Conservation (phyloP, 352 stramenopile species). For the Phytophthora brassicae region DNA sequence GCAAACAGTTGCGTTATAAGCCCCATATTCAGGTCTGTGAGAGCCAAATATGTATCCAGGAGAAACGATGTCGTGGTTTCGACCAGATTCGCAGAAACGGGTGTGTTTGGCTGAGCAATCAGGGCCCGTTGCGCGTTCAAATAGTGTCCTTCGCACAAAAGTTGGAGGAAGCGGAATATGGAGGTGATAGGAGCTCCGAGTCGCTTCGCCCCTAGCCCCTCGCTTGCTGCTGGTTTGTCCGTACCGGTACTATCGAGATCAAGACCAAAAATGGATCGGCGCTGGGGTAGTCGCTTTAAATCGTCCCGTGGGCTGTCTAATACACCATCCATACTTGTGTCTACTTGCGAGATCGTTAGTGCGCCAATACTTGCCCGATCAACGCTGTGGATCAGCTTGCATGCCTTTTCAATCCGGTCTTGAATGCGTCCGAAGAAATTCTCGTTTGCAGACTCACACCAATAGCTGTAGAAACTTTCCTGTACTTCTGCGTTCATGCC, state of each 20-base stretch:
- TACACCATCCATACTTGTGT: background rate
- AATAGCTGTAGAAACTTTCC: constrained; percentile 63
- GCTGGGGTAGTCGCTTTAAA: constrained; percentile 11
- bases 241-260: constrained; percentile 5
- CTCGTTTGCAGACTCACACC: constrained; percentile 33
- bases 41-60: constrained; percentile 55
- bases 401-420: constrained; percentile 49
- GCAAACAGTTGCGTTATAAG: constrained; percentile 75
- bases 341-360: background rate
- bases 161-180: constrained; percentile 73
- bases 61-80: constrained; percentile 69
- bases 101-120: constrained; percentile 41
- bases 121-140: constrained; percentile 61
- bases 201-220: constrained; percentile 21
- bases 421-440: constrained; percentile 57
- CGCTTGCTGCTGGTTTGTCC: background rate
- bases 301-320: constrained; percentile 8
- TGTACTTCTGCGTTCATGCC: constrained; percentile 81
- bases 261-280: constrained; percentile 25
- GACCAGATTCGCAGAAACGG: constrained; percentile 51
- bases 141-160: constrained; percentile 76
- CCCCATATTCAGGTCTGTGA: constrained; percentile 51
- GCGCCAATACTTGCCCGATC: constrained; percentile 26
- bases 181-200: constrained; percentile 36
- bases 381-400: constrained; percentile 42